Evolutionary conservation across 2,329 filamentous ascomycete species (phyloP).

Genomic region (Elsinoe ampelina): DNA sequence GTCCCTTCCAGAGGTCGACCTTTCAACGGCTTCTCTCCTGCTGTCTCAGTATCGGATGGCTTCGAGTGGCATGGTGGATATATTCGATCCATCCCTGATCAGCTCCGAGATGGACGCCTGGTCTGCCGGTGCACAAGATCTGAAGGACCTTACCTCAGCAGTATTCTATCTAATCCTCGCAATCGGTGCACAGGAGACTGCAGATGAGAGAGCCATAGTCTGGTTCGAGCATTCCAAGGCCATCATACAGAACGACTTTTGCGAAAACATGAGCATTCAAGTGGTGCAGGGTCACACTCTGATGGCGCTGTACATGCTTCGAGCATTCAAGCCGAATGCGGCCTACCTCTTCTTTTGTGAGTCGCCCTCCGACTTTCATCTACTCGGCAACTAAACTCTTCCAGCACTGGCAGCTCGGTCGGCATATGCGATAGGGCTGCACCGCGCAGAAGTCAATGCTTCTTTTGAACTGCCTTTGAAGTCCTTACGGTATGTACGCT

Average conservation of each 20-base stretch:
- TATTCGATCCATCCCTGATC: neutral
- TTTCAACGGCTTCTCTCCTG: neutral
- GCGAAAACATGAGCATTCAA: constrained; percentile 40
- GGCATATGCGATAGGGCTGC: constrained; percentile 45
- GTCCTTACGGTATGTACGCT: constrained; percentile 8
- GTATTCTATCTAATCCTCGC: constrained; percentile 44
- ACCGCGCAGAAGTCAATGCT: constrained; percentile 44
- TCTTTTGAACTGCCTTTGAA: constrained; percentile 37
- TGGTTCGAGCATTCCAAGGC: constrained; percentile 40
- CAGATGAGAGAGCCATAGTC: constrained; percentile 35
- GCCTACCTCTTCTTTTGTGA: constrained; percentile 43
- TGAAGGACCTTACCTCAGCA: constrained; percentile 36
- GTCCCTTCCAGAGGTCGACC: neutral
- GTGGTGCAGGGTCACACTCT: constrained; percentile 44
- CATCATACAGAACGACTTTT: constrained; percentile 37
- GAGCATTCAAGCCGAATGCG: constrained; percentile 43
- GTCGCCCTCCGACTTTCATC: neutral
- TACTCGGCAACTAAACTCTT: neutral
- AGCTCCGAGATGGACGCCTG: neutral
- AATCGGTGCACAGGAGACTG: constrained; percentile 37
- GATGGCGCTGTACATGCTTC: constrained; percentile 44
- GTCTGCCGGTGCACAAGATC: neutral
- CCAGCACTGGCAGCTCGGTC: constrained; percentile 37
- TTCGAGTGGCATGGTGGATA: neutral
- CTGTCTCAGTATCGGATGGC: neutral